Evolutionary conservation across 129 eudicot species (phyloP).

Genomic region (Artemisia annua): DNA sequence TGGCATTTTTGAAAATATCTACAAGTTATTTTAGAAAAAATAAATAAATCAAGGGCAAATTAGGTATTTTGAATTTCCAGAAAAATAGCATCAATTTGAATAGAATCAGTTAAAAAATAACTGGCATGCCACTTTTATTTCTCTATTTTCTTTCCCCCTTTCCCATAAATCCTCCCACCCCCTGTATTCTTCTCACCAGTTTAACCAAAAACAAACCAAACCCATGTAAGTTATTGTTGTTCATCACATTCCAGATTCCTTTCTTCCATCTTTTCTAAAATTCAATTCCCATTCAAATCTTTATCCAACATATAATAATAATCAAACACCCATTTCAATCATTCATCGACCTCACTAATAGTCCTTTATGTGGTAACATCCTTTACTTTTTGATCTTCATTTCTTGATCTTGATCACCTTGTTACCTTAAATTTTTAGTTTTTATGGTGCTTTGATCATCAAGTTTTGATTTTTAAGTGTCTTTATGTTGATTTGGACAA

Average conservation of each 20-base stretch:
- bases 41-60: no score
- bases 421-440: conserved; percentile 14
- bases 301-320: conserved; percentile 1
- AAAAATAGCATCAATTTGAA: no score
- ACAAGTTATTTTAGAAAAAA: no score
- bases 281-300: conserved; percentile 13
- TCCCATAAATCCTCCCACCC: no score
- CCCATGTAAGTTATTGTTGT: conserved; percentile 10
- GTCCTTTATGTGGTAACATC: background rate
- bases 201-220: conserved; percentile 12
- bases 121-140: no score
- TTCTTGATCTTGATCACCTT: conserved; percentile 22
- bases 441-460: conserved; percentile 2
- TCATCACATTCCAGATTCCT: conserved; percentile 31
- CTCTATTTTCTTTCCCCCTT: no score
- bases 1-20: no score
- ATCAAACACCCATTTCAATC: conserved; percentile 1
- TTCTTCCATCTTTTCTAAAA: conserved; percentile 9
- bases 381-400: background rate
- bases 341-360: background rate
- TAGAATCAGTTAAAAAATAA: no score
- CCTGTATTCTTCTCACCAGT: no score
- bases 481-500: background rate
- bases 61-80: no score
- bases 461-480: conserved; percentile 11